phyloP scores from a whole-genome alignment of 1,139 yeast species.

The Blastobotrys buckinghamii region DNA sequence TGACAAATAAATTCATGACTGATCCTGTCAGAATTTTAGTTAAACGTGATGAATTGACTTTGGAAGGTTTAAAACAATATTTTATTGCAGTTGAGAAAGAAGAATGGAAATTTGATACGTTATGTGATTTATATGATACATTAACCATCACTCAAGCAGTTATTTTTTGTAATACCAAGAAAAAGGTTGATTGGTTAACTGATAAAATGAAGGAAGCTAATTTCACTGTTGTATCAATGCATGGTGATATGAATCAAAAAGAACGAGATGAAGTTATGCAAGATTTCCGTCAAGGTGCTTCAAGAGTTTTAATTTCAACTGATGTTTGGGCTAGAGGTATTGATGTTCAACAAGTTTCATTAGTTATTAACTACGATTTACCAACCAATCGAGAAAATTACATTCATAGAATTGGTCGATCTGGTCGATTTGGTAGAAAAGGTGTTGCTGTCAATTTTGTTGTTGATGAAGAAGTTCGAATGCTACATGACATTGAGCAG shows the following conservation, averaged over 20 bases:
- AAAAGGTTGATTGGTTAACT: slow-evolving; percentile 93
- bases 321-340: slow-evolving; percentile 99
- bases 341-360: slow-evolving; percentile 97
- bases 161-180: slow-evolving; percentile 98
- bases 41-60: slow-evolving; percentile 95
- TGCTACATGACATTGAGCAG: slow-evolving; percentile 96
- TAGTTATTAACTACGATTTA: slow-evolving; percentile 96
- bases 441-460: slow-evolving; percentile 99
- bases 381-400: slow-evolving; percentile 98
- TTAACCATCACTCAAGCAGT: slow-evolving; percentile 98
- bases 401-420: slow-evolving; percentile 99
- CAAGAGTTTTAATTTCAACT: slow-evolving; percentile 94
- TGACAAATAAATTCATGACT: slow-evolving; percentile 94
- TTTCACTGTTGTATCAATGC: slow-evolving; percentile 96
- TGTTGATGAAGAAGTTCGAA: slow-evolving; percentile 83
- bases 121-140: slow-evolving; percentile 95
- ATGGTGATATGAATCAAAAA: slow-evolving; percentile 94
- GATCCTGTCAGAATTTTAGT: slow-evolving; percentile 96
- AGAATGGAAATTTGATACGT: slow-evolving; percentile 89
- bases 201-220: slow-evolving; percentile 78
- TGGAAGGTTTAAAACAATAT: slow-evolving; percentile 98
- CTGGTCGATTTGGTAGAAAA: slow-evolving; percentile 99
- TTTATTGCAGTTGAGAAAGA: slow-evolving; percentile 92
- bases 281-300: slow-evolving; percentile 97
- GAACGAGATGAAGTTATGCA: slow-evolving; percentile 98